Base-by-base conservation (phyloP, 1,284 basidiomycete genomes). In the Fomitopsis palustris region DNA sequence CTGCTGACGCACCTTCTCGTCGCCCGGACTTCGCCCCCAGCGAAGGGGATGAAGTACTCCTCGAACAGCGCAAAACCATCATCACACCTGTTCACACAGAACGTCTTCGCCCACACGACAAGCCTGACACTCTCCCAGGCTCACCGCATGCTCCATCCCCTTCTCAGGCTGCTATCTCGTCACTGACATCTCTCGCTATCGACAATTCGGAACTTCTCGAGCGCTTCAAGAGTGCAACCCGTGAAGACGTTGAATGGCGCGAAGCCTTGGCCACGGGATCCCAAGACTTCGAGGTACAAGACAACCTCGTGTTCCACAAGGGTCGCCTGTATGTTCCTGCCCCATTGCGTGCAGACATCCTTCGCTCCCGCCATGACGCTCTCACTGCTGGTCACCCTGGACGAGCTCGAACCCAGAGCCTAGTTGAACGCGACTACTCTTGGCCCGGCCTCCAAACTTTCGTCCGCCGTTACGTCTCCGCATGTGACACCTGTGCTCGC, bases 281-380 rank as follows among this genome's bases (percentile, higher is more conserved):
- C 49, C 23, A 64, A 4, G 62, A 69, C 31, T 75, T 77, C 60
- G 47, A 43, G 0, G 45, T 62, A 27, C 63, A 72, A 38, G 56
- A 68, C 52, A 67, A 70, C 27, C 66, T 78, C 4, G 67, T 76
- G 4, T 72, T 70, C 38, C 71, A 74, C 57, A 67, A 74, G 45
- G 67, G 61, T 33, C 59, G 62, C n/a, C 59, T 78, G 17, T 78
- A 68, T 57, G 72, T 79, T 29, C 77, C 78, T n/a, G 29, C 63
- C 37, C 54, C 70, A 4, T 64, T 76, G 12, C 66, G 64, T 14
- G 12, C 63, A 35, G 61, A 70, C 29, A 70, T 76, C 51, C 56
- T 77, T 10, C 57, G 64, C 45, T 58, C 59, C 6, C 58, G 52
- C 12, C 70, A 72, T 53, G 66, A 72, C 49, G 23, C 53, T 0